Base-by-base conservation (phyloP, 2,329 filamentous ascomycete genomes). In the Plectosphaerella sp. region DNA sequence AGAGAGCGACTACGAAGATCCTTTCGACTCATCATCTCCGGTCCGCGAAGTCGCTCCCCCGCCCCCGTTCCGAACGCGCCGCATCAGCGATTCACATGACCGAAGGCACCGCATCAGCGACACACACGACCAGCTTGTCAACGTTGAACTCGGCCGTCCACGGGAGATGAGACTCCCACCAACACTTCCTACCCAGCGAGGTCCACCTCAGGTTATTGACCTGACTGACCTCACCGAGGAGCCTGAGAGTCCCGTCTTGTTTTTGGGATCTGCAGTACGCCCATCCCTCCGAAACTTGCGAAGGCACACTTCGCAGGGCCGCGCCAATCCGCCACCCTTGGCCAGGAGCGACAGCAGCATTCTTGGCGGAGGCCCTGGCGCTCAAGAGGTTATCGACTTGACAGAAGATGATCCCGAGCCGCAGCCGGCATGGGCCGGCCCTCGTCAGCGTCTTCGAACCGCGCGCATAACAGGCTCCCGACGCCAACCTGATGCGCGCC, bases 211-310 rank as follows among this genome's bases (percentile, higher is more conserved):
- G 50, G 49, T 25, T 42, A 50, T 65, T 6, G 57, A 67, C 16
- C 64, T 79, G 14, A 80, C 80, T 43, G 77, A 80, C 52, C 62
- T 81, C 47, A 80, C 77, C 1, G 69, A 67, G 10, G 77, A 79
- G 56, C 74, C 76, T 0, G 76, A 79, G 59, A 78, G 74, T 16
- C 74, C 75, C 0, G 61, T 8, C 52, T 54, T 18, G 9, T 5
- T 20, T 20, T 10, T 8, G n/a, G 11, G 41, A 20, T 3, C 28
- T 33, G 3, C 28, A 12, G 28, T 7, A 18, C 54, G 49, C 7
- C 49, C 50, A 8, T 51, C 24, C 12, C 22, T 22, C 22, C 61
- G 67, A 45, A 73, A 77, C 50, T 70, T 72, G 3, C 66, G 74
- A 28, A 63, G 74, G 16, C 75, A 73, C 16, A 66, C 65, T 52